Base-by-base conservation (phyloP, 2,329 filamentous ascomycete species). In the Amphichorda felina region DNA sequence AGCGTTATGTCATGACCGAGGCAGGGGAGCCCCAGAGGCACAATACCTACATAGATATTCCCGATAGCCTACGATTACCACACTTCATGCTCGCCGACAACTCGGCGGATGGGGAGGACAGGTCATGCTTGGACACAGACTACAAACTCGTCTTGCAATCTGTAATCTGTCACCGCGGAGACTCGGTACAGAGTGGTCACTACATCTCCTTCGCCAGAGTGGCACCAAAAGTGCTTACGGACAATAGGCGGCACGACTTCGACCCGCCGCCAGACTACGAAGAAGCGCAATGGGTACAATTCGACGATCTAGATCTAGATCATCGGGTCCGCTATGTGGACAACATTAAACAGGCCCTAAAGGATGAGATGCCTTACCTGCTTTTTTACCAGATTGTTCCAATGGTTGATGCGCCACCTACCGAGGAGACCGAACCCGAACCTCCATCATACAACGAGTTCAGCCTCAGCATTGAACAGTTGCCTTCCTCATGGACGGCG, bases 311-410 rank as follows among this genome's bases (percentile, higher is more conserved):
- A n/a, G 51, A 59, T 19, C 63, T 75, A 1, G 64, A 72, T 25
- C 69, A 78, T 38, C 75, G 89, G 18, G 81, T 96, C 3, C 70
- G 68, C 0, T 70, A 81, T 37, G 78, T 95, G 33, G 75, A 93
- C 48, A 81, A 95, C 42, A 74, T 79, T 46, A 79, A 83, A 41
- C 61, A 80, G 45, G 80, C 84, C 0, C 61, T 96, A 34, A 80
- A 75, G 45, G 72, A 81, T n/a, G 88, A 95, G 54, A 93, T 86
- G 54, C 89, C 91, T 0, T 96, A 96, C 53, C 70, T 96, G 6
- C 66, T 98, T 0, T 96, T 96, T 56, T 98, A 95, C 50, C 89
- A 95, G 55, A 84, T 96, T 28, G 73, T 93, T 21, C 88, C 89
- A 0, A 86, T 93, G 49, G 75, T 85, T 21, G 82, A 88, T 38